Evolutionary conservation across 129 eudicot genomes (phyloP).

Genomic region (Artemisia argyi): DNA sequence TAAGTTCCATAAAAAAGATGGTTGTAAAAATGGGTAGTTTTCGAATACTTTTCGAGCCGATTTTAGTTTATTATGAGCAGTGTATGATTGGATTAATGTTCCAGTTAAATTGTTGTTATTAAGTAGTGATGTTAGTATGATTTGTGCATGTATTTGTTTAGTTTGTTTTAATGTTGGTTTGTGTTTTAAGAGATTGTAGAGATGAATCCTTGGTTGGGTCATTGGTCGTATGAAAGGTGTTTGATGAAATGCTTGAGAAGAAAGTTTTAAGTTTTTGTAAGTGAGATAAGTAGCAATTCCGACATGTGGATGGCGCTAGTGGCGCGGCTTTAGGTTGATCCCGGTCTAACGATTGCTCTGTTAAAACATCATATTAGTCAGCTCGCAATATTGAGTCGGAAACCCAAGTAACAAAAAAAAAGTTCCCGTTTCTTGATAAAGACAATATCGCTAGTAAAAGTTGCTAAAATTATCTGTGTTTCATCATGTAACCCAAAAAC

Average conservation of each 20-base stretch:
- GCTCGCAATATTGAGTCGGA: too few relatives aligned
- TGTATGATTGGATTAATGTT: slow-evolving; percentile 40
- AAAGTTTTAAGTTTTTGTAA: not conserved
- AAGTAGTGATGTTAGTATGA: slow-evolving; percentile 26
- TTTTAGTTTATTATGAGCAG: slow-evolving; percentile 21
- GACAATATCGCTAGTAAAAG: too few relatives aligned
- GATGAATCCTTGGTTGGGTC: slow-evolving; percentile 33
- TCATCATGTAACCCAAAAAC: too few relatives aligned
- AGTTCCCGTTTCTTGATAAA: too few relatives aligned
- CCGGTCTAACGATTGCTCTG: too few relatives aligned
- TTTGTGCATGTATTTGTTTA: slow-evolving; percentile 40
- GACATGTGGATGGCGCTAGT: too few relatives aligned
- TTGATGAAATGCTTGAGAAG: slow-evolving; percentile 31
- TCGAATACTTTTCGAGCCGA: slow-evolving; percentile 28
- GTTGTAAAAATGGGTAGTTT: slow-evolving; percentile 32
- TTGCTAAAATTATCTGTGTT: too few relatives aligned
- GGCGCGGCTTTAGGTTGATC: too few relatives aligned
- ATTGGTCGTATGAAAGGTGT: slow-evolving; percentile 25
- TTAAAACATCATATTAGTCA: too few relatives aligned
- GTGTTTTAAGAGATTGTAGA: slow-evolving; percentile 26
- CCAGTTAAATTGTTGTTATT: slow-evolving; percentile 31
- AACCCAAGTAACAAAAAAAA: too few relatives aligned
- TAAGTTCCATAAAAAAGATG: slow-evolving; percentile 38
- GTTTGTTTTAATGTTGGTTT: slow-evolving; percentile 29
- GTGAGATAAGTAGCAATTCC: too few relatives aligned